phyloP scores from a whole-genome alignment of 73 alveolate genomes.

The Paramecium primaurelia region DNA sequence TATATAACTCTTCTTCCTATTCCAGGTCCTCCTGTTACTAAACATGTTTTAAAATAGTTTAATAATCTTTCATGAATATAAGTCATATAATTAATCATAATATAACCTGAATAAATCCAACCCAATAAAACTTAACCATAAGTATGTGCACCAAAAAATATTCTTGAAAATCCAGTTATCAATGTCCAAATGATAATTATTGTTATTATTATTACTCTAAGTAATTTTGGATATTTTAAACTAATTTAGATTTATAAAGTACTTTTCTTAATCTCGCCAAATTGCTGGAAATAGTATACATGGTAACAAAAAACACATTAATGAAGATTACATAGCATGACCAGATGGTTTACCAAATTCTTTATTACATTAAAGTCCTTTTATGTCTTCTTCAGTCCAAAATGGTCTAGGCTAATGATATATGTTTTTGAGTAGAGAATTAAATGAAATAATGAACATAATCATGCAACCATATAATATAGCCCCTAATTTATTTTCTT shows the following conservation, averaged over 20 bases:
- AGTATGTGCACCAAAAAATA: constrained; percentile 51
- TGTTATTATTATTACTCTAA: neutral
- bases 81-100: neutral
- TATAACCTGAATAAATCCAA: neutral
- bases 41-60: neutral
- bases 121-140: constrained; percentile 41
- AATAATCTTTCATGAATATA: neutral
- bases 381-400: neutral
- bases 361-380: neutral
- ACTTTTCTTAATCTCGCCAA: neutral
- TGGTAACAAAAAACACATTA: neutral
- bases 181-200: neutral
- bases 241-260: neutral
- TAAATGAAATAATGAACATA: neutral
- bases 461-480: neutral
- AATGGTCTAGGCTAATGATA: constrained; percentile 17
- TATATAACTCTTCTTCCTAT: neutral
- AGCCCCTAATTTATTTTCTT: neutral
- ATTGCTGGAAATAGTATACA: neutral
- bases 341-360: constrained; percentile 64
- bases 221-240: neutral
- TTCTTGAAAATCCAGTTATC: constrained; percentile 27
- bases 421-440: neutral
- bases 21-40: neutral
- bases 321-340: constrained; percentile 46